These are phyloP conservation scores for Pecoramyces ruminantium DNA, from an alignment of 192 early-diverging fungal genomes.

Conservation along the genomic window DNA sequence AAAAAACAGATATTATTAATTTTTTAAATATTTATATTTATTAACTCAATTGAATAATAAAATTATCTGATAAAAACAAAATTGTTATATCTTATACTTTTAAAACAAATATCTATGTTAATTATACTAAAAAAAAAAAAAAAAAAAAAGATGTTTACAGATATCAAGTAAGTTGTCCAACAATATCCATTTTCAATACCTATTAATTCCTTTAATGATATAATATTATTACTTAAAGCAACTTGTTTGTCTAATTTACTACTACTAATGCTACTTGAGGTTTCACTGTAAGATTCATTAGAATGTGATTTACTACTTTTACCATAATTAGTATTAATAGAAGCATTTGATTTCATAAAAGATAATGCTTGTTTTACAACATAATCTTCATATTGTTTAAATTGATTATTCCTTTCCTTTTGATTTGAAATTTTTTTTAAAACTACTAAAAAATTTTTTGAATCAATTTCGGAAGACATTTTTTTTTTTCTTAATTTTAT, in stretches of 20 bases:
- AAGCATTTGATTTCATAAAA: background rate
- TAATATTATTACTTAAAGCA: background rate
- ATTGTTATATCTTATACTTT: no score
- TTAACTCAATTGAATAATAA: no score
- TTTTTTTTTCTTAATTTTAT: background rate
- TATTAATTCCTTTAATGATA: background rate
- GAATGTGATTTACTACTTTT: background rate
- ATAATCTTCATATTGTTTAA: background rate
- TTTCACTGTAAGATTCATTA: background rate
- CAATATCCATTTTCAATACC: background rate
- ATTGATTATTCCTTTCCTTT: background rate
- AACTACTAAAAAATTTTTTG: background rate
- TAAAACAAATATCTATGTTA: no score
- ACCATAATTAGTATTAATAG: background rate
- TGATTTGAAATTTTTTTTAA: background rate
- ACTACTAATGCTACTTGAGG: background rate
- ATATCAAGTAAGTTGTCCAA: background rate
- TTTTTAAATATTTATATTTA: no score
- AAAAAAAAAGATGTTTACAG: background rate
- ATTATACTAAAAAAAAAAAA: no score
- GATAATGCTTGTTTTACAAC: background rate
- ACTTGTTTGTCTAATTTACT: background rate
- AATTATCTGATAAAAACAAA: no score
- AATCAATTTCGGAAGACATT: background rate
- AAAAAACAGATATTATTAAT: no score